phyloP scores from a whole-genome alignment of 306 rosid genomes.

The Glycine latifolia region DNA sequence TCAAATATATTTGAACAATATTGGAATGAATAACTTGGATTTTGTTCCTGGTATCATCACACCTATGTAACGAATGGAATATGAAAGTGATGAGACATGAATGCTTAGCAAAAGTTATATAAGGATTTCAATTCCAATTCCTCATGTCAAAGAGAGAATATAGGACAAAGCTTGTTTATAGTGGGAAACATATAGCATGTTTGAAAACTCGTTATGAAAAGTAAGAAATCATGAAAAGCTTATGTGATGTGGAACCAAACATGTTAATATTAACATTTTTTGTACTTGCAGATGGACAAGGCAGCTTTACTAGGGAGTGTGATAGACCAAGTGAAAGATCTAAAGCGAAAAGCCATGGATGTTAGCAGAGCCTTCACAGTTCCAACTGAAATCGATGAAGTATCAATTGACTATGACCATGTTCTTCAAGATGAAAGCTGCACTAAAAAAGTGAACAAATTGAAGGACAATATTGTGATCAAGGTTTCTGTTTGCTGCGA shows the following conservation, averaged over 20 bases:
- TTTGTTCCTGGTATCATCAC: slow-evolving; percentile 6
- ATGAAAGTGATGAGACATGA: slow-evolving; percentile 3
- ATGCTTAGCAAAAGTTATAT: not conserved
- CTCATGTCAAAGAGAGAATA: too few relatives aligned
- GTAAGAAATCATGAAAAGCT: too few relatives aligned
- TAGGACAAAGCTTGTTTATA: too few relatives aligned
- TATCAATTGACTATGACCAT: slow-evolving; percentile 64
- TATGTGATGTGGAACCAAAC: too few relatives aligned
- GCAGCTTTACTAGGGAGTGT: slow-evolving; percentile 94
- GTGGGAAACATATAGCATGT: too few relatives aligned
- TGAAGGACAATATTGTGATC: slow-evolving; percentile 51
- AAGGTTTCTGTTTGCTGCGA: slow-evolving; percentile 92
- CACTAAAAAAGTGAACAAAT: not conserved
- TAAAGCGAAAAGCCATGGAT: slow-evolving; percentile 85
- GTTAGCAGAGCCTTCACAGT: slow-evolving; percentile 61
- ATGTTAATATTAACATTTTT: too few relatives aligned
- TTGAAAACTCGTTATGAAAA: too few relatives aligned
- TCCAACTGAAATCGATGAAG: slow-evolving; percentile 87
- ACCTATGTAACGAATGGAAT: slow-evolving; percentile 11
- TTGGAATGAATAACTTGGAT: not conserved
- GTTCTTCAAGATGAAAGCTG: slow-evolving; percentile 45
- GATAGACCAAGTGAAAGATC: slow-evolving; percentile 90
- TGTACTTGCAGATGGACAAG: slow-evolving; percentile 83
- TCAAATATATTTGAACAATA: not conserved
- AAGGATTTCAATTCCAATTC: slow-evolving; percentile 3